A percentile compares a stretch with the other conserved stretches of the same genome.
phyloP scores from a whole-genome alignment of 805 yeast species.

The Torulaspora quercuum region DNA sequence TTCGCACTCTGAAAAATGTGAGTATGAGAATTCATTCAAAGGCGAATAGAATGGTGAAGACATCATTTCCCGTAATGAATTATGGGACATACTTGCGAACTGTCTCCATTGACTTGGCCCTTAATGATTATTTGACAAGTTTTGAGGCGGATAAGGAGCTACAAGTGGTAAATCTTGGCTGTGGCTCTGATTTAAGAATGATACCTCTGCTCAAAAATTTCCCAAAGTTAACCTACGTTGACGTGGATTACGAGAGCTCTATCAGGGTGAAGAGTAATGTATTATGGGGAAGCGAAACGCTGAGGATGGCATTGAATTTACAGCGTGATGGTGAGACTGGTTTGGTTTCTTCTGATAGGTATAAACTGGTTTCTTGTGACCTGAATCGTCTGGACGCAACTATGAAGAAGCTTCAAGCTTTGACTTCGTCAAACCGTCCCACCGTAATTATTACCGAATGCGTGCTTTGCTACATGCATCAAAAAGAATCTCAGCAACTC shows the following conservation, averaged over 20 bases:
- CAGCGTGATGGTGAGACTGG: conserved; percentile 26
- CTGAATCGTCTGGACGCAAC: conserved; percentile 33
- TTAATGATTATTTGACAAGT: conserved; percentile 41
- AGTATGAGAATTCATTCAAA: conserved; percentile 24
- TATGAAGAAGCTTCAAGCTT: conserved; percentile 21
- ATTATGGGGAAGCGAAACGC: conserved; percentile 12
- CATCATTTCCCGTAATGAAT: conserved; percentile 62
- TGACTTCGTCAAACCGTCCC: conserved; percentile 35
- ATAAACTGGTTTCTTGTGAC: conserved; percentile 37
- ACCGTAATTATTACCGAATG: conserved; percentile 57
- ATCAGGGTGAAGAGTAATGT: conserved; percentile 41
- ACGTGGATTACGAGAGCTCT: conserved; percentile 51
- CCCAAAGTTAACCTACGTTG: conserved; percentile 40
- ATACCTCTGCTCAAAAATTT: conserved; percentile 37
- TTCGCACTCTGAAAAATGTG: conserved; percentile 18
- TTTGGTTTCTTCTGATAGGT: conserved; percentile 23
- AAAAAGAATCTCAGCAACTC: conserved; percentile 40
- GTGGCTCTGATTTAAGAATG: conserved; percentile 61
- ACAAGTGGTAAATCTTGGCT: conserved; percentile 64
- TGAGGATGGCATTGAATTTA: conserved; percentile 9
- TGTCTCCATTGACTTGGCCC: conserved; percentile 45
- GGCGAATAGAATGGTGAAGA: conserved; percentile 18
- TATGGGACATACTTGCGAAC: conserved; percentile 68
- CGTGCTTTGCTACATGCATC: conserved; percentile 51
- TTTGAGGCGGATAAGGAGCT: conserved; percentile 21